A percentile compares a stretch with the other conserved stretches of the same genome.
Evolutionary conservation across 2,329 filamentous ascomycete species (phyloP).

Genomic region (Cladosporium cucumerinum): DNA sequence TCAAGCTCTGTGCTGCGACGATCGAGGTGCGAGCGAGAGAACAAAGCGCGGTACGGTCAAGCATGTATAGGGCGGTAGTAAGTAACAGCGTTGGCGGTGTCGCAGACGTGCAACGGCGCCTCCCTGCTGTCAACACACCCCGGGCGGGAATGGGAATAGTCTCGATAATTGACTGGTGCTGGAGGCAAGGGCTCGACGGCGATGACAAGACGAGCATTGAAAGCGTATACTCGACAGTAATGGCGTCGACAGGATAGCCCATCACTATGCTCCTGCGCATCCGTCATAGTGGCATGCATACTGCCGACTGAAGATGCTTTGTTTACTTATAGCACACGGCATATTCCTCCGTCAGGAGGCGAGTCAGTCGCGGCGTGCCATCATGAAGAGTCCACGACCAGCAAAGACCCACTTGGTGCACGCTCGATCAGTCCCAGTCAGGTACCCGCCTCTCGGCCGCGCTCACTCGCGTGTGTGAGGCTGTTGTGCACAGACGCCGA

Average conservation of each 20-base stretch:
- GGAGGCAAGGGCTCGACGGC: neutral
- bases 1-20: conserved; percentile 13
- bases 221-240: neutral
- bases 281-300: neutral
- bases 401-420: neutral
- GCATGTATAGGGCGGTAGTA: conserved; percentile 12
- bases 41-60: conserved; percentile 10
- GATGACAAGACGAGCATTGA: neutral
- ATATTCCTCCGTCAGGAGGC: conserved; percentile 8
- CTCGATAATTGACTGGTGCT: neutral
- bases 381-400: conserved; percentile 2
- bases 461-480: neutral
- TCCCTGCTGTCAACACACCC: neutral
- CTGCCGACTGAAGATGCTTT: conserved; percentile 2
- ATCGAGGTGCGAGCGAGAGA: conserved; percentile 13
- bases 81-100: conserved; percentile 12
- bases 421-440: neutral
- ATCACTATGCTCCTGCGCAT: neutral
- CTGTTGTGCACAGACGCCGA: neutral
- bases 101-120: conserved; percentile 10
- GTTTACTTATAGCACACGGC: conserved; percentile 6
- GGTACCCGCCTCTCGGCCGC: neutral
- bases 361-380: conserved; percentile 3
- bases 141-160: neutral
- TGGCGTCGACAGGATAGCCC: neutral